Evolutionary conservation across 148 eudicot species (phyloP).

Genomic region (Silene uniflora): DNA sequence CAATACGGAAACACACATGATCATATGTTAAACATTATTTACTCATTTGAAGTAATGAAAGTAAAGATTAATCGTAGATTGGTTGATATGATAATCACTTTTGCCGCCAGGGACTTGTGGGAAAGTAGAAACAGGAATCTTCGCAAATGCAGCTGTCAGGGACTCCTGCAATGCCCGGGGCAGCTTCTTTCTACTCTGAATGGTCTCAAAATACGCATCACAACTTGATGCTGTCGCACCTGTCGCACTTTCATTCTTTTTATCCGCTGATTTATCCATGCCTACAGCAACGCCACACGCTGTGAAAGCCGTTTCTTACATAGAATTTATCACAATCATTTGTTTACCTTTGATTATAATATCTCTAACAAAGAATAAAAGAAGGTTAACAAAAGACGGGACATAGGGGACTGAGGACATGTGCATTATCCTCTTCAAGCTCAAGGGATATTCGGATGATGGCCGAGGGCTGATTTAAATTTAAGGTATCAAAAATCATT

Average conservation of each 20-base stretch:
- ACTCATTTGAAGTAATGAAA: background rate
- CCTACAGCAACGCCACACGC: constrained; percentile 2
- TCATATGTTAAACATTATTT: background rate
- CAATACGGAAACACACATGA: constrained; percentile 15
- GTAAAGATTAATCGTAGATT: background rate
- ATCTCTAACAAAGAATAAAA: too few species aligned
- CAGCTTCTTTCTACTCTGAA: constrained; percentile 71
- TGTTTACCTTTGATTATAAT: too few species aligned
- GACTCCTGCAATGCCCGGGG: constrained; percentile 58
- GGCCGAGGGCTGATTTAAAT: too few species aligned
- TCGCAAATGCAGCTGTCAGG: constrained; percentile 66
- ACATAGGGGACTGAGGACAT: too few species aligned
- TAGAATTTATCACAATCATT: too few species aligned
- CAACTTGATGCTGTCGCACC: constrained; percentile 25
- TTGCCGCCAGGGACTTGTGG: constrained; percentile 86
- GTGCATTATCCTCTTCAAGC: too few species aligned
- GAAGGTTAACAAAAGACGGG: too few species aligned
- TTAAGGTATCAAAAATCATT: too few species aligned
- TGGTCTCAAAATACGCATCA: constrained; percentile 76
- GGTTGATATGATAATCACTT: constrained; percentile 38
- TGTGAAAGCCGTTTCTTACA: background rate
- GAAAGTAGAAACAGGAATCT: constrained; percentile 74
- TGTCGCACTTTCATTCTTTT: constrained; percentile 21
- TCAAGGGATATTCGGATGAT: too few species aligned
- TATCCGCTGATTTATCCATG: constrained; percentile 37